Percentiles rank a stretch among this genome's conserved stretches.
These are phyloP conservation scores for Calonectria honghensis DNA, from an alignment of 2,329 filamentous ascomycete genomes.

Conservation along the genomic window DNA sequence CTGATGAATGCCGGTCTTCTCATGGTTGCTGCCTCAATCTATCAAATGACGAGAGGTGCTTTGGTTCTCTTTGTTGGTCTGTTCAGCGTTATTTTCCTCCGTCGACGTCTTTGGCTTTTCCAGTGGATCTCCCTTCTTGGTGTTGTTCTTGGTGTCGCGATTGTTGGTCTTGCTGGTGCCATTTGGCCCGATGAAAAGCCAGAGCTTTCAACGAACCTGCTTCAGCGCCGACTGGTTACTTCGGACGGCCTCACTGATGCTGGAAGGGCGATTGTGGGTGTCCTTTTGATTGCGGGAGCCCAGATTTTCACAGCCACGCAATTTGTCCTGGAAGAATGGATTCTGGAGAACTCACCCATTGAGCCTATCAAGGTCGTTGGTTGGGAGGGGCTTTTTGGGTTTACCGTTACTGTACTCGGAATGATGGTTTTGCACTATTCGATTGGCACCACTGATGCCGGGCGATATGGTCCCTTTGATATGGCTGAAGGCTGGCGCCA, in stretches of 20 bases:
- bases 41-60: constrained; percentile 98
- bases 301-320: constrained; percentile 98
- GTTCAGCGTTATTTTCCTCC: constrained; percentile 94
- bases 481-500: constrained; percentile 89
- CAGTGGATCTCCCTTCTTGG: constrained; percentile 94
- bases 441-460: constrained; percentile 84
- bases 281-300: constrained; percentile 92
- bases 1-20: constrained; percentile 97
- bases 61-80: constrained; percentile 96
- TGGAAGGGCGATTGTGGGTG: constrained; percentile 82
- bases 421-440: constrained; percentile 88
- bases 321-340: constrained; percentile 96
- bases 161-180: constrained; percentile 92
- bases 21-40: constrained; percentile 96
- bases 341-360: constrained; percentile 79
- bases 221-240: constrained; percentile 62
- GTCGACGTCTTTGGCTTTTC: constrained; percentile 85
- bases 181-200: constrained; percentile 82
- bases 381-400: constrained; percentile 97
- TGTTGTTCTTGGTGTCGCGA: constrained; percentile 89
- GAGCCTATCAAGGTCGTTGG: constrained; percentile 94
- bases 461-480: constrained; percentile 91
- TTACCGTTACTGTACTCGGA: constrained; percentile 83
- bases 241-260: constrained; percentile 62
- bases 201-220: constrained; percentile 55